phyloP scores from a whole-genome alignment of 306 rosid genomes.

The Cicer arietinum region DNA sequence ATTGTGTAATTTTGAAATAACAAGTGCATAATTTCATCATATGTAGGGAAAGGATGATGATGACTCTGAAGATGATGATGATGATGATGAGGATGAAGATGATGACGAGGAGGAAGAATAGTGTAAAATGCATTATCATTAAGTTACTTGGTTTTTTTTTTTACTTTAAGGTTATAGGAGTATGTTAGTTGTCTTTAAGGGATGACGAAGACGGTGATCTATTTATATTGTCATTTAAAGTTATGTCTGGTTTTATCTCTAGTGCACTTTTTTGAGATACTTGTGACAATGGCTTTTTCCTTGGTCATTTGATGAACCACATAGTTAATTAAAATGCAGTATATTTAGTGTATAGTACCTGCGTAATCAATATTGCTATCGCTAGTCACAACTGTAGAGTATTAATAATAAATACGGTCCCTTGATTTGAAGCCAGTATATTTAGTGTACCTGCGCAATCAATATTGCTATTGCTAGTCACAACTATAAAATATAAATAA shows the following conservation, averaged over 20 bases:
- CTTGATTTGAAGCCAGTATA: no score
- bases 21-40: not conserved
- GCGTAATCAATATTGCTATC: not conserved
- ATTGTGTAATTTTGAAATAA: not conserved
- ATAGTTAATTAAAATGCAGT: no score
- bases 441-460: no score
- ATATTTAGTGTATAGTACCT: no score
- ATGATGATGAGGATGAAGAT: slow-evolving; percentile 57
- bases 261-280: slow-evolving; percentile 35
- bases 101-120: slow-evolving; percentile 73
- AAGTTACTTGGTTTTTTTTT: slow-evolving; percentile 19
- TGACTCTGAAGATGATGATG: slow-evolving; percentile 16
- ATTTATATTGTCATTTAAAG: slow-evolving; percentile 40
- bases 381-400: no score
- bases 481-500: no score
- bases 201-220: slow-evolving; percentile 38
- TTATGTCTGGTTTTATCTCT: slow-evolving; percentile 49
- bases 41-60: slow-evolving; percentile 75
- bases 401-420: no score
- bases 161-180: slow-evolving; percentile 51
- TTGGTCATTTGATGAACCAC: no score
- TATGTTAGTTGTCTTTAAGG: slow-evolving; percentile 59
- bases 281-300: no score
- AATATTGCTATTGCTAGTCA: no score
- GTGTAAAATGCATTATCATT: slow-evolving; percentile 48